Conservation (phyloP, 2,329 filamentous ascomycete genomes). For the Sporothrix euskadiensis region DNA sequence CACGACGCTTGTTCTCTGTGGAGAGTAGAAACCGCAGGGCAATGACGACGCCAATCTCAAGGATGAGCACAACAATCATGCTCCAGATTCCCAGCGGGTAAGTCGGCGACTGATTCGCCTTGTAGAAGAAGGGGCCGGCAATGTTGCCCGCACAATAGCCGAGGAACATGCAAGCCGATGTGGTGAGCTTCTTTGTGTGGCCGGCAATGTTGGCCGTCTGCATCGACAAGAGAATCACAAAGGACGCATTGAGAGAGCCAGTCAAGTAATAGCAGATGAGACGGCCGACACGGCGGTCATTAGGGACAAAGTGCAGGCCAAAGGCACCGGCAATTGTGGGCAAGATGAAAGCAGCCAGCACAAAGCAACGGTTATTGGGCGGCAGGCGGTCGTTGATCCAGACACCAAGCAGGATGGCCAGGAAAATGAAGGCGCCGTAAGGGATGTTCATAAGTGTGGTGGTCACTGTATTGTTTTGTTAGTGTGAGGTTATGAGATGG, state of each 20-base stretch:
- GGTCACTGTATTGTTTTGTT: constrained; percentile 32
- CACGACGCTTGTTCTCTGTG: constrained; percentile 45
- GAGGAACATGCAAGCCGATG: constrained; percentile 26
- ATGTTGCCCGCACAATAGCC: constrained; percentile 54
- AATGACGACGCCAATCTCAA: constrained; percentile 45
- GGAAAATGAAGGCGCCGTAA: constrained; percentile 51
- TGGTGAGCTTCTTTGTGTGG: constrained; percentile 61
- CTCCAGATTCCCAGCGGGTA: constrained; percentile 46
- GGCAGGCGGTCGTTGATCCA: constrained; percentile 46
- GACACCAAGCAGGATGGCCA: constrained; percentile 59
- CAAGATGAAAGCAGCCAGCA: constrained; percentile 57
- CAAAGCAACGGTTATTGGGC: constrained; percentile 52
- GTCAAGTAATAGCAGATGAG: constrained; percentile 55
- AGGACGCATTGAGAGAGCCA: constrained; percentile 45
- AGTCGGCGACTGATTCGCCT: constrained; percentile 49
- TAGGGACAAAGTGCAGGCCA: constrained; percentile 56
- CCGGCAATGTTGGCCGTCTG: constrained; percentile 55
- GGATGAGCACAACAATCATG: constrained; percentile 45
- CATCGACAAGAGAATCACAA: constrained; percentile 46
- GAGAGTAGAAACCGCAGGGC: constrained; percentile 44
- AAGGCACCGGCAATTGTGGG: constrained; percentile 61
- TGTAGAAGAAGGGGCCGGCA: constrained; percentile 64
- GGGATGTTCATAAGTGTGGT: constrained; percentile 45
- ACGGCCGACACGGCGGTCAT: constrained; percentile 52
- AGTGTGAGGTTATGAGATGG: neutral